Base-by-base conservation (phyloP, 2,329 filamentous ascomycete genomes). In the Moelleriella libera region DNA sequence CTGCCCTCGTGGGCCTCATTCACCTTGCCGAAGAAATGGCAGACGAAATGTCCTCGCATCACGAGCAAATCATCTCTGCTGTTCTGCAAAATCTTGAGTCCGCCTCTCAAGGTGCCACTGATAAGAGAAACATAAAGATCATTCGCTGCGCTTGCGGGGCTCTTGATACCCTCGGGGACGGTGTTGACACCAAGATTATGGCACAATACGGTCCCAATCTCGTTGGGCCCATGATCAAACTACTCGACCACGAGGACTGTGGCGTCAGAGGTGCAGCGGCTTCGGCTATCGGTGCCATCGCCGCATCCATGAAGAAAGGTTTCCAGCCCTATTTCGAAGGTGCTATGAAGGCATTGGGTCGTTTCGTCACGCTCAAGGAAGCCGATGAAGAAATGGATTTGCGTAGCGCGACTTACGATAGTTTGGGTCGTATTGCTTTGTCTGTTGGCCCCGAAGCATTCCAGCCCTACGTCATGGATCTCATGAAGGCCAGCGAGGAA, bases 401-500 rank as follows among this genome's bases (percentile, higher is more conserved):
- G 34, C 83, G 92, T 56, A 88, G 87, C 55, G 85, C 88, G 49
- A 88, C 94, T 40, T 88, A 87, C 56, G 92, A 98, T 68, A 82
- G 89, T 29, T 85, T 98, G 73, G 90, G 89, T 49, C 88, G 89
- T 63, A 94, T 97, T 60, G 89, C 92, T 41, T 73, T 82, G 49
- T 88, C 92, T 47, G 90, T 96, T 50, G 92, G 92, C 21, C 71
- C 86, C 37, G 76, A 86, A 62, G 75, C 84, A 44, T 97, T 97
- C 74, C 82, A 94, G 70, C 86, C 85, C 11, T 97, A 90, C 60
- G 89, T 97, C 37, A 75, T 85, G 60, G 87, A 88, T 41, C 74
- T 97, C 49, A 95, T 98, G 85, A 76, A 83, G 58, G 84, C 90
- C 11, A 95, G 87, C 55, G 89, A 96, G 67, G 89, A 96, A 66